Evolutionary conservation across 2,329 filamentous ascomycete species (phyloP).

Genomic region (Calcarisporium arbuscula): DNA sequence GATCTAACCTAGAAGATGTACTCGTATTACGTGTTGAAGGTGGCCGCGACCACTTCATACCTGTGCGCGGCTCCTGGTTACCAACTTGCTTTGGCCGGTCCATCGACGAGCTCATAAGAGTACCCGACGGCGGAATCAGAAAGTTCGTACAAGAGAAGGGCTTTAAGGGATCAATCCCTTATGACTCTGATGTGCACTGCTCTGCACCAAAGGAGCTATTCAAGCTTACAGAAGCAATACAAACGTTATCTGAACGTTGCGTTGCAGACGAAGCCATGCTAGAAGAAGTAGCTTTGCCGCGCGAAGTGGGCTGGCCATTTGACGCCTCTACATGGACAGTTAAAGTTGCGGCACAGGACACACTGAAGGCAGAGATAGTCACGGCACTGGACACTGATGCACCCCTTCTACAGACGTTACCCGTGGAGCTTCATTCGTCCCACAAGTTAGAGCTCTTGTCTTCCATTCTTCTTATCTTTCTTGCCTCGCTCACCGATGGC

Average conservation of each 20-base stretch:
- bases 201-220: slow-evolving; percentile 87
- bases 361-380: slow-evolving; percentile 34
- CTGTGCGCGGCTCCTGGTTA: slow-evolving; percentile 70
- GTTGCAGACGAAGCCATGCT: slow-evolving; percentile 59
- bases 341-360: slow-evolving; percentile 15
- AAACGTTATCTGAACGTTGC: slow-evolving; percentile 48
- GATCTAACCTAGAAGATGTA: slow-evolving; percentile 69
- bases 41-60: slow-evolving; percentile 88
- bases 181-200: slow-evolving; percentile 56
- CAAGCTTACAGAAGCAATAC: slow-evolving; percentile 75
- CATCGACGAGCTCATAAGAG: slow-evolving; percentile 79
- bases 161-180: slow-evolving; percentile 44
- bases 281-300: slow-evolving; percentile 44
- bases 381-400: slow-evolving; percentile 69
- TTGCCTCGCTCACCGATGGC: slow-evolving; percentile 70
- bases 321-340: slow-evolving; percentile 33
- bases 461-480: slow-evolving; percentile 66
- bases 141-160: slow-evolving; percentile 33
- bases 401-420: slow-evolving; percentile 55
- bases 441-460: slow-evolving; percentile 70
- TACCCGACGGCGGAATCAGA: slow-evolving; percentile 76
- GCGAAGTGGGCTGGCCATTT: slow-evolving; percentile 56
- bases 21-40: slow-evolving; percentile 76
- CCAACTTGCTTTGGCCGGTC: slow-evolving; percentile 79
- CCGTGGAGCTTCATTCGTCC: slow-evolving; percentile 54